These are phyloP conservation scores for Hirschfeldia incana DNA, from an alignment of 345 rosid genomes.

Conservation along the genomic window DNA sequence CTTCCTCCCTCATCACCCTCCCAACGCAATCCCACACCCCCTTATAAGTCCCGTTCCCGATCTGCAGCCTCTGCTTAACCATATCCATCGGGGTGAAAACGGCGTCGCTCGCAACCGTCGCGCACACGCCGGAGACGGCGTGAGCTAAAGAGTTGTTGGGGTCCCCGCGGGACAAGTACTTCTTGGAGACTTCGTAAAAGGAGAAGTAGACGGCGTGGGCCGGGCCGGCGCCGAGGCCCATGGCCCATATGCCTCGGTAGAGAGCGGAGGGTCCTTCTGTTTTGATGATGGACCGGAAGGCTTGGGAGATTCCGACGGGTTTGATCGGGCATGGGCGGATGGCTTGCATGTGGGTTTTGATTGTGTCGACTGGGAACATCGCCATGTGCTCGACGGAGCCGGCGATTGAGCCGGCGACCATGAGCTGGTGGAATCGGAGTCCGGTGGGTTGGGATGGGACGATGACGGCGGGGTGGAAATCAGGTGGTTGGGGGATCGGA, in stretches of 20 bases:
- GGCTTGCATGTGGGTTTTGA: slow-evolving; percentile 98
- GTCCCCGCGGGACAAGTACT: slow-evolving; percentile 60
- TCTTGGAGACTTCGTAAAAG: slow-evolving; percentile 77
- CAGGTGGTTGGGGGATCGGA: slow-evolving; percentile 61
- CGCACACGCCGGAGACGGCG: slow-evolving; percentile 84
- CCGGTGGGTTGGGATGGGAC: slow-evolving; percentile 51
- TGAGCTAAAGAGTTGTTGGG: slow-evolving; percentile 79
- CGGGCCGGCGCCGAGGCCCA: slow-evolving; percentile 99
- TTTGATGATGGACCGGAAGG: slow-evolving; percentile 70
- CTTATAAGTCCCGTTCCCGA: slow-evolving; percentile 60
- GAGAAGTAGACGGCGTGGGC: slow-evolving; percentile 99
- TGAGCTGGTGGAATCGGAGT: slow-evolving; percentile 87
- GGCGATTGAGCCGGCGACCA: slow-evolving; percentile 95
- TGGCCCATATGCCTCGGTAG: slow-evolving; percentile 92
- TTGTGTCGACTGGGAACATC: slow-evolving; percentile 96
- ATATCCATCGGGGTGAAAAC: slow-evolving; percentile 96
- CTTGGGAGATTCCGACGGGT: slow-evolving; percentile 72
- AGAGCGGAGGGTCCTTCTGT: slow-evolving; percentile 70
- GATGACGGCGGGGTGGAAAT: slow-evolving; percentile 54
- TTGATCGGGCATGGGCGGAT: slow-evolving; percentile 88
- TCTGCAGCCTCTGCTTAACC: slow-evolving; percentile 96
- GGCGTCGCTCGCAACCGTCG: slow-evolving; percentile 91
- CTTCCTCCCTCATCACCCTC: slow-evolving; percentile 79
- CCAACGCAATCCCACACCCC: slow-evolving; percentile 82
- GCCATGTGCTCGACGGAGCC: slow-evolving; percentile 96